These are phyloP conservation scores for Alloteropsis semialata DNA, from an alignment of 176 grass and related monocot genomes.

Conservation along the genomic window DNA sequence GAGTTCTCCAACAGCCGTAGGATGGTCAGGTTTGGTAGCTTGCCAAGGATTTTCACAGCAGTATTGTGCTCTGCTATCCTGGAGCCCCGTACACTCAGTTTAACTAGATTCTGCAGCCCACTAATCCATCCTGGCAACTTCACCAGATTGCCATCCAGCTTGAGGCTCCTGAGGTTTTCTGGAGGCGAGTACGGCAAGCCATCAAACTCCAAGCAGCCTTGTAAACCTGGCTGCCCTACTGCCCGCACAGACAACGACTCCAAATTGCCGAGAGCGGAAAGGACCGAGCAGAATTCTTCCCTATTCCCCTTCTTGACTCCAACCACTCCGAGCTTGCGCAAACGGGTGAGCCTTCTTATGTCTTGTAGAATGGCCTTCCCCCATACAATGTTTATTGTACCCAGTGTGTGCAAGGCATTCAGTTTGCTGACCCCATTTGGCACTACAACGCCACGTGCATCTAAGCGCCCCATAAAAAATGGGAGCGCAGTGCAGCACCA, in stretches of 20 bases:
- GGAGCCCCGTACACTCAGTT: background rate
- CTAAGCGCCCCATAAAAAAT: background rate
- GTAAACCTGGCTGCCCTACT: background rate
- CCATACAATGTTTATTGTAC: background rate
- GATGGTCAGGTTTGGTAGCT: background rate
- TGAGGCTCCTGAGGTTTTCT: background rate
- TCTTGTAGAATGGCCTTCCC: background rate
- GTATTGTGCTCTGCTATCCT: rapidly evolving
- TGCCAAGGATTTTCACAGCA: background rate
- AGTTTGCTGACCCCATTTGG: background rate
- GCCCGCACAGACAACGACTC: background rate
- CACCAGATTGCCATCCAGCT: background rate
- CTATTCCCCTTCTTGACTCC: background rate
- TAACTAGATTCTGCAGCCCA: background rate
- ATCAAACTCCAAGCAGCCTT: background rate
- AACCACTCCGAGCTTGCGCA: background rate
- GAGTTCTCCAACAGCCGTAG: rapidly evolving
- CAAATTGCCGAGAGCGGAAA: background rate
- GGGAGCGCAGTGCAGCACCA: background rate
- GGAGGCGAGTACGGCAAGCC: background rate
- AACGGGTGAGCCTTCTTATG: background rate
- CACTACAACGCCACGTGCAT: background rate
- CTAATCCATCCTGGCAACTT: background rate
- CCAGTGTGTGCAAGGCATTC: background rate
- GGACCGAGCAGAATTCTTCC: background rate